Evolutionary conservation across 257 asterid genomes (phyloP), one percentile per base, ranked within the genome.

Genomic region (Cinchona pubescens): DNA sequence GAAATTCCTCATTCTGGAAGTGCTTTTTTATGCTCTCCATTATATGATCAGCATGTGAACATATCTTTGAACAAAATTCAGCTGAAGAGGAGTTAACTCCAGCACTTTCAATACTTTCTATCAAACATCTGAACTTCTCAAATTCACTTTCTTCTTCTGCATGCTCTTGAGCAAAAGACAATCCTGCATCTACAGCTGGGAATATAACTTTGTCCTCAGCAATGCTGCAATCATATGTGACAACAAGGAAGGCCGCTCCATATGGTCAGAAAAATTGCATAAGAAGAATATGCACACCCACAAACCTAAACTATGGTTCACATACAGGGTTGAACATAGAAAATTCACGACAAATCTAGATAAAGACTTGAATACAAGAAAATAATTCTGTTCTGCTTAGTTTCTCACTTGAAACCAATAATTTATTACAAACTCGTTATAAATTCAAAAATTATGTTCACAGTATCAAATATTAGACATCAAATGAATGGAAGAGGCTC

Each of bases 201-300:
- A 92, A 94, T 86, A 92, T 89, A 81, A 94, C 92, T 85, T 90
- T 86, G 86, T 94, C 98, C 95, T 94, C 98, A 30, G 97, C 98
- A 86, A 94, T 90, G 88, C 98, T 94, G 97, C 92, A 92, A 55
- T 53, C 76, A 59, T 53, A 70, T 65, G 53, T 64, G 69, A 51
- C 63, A 70, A 55, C n/a, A n/a, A n/a, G n/a, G n/a, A n/a, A n/a
- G n/a, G n/a, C n/a, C n/a, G n/a, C n/a, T n/a, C n/a, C n/a, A n/a
- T n/a, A n/a, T n/a, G n/a, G n/a, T n/a, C n/a, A n/a, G n/a, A n/a
- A n/a, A n/a, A n/a, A n/a, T n/a, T n/a, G n/a, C n/a, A n/a, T n/a
- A n/a, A n/a, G n/a, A n/a, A n/a, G n/a, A n/a, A n/a, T n/a, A n/a
- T n/a, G n/a, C n/a, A n/a, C n/a, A n/a, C n/a, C n/a, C n/a, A n/a